These are phyloP conservation scores for Ophiostoma tasmaniense DNA, from an alignment of 2,329 filamentous ascomycete genomes.

Conservation along the genomic window DNA sequence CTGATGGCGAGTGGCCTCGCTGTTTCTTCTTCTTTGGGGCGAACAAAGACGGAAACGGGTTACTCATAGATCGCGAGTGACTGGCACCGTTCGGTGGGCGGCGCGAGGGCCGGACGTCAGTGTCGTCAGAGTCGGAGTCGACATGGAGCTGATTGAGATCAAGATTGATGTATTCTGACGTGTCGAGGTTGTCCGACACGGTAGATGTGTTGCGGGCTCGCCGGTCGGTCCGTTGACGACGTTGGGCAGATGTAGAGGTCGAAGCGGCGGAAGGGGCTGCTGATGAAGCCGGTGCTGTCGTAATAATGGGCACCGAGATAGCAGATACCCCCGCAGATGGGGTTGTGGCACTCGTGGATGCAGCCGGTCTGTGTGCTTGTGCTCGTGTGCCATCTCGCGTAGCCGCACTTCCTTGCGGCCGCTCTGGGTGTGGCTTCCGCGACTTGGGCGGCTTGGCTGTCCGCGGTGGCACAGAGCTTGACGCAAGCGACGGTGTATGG, in stretches of 20 bases:
- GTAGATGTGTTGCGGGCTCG: slow-evolving; percentile 8
- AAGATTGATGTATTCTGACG: slow-evolving; percentile 14
- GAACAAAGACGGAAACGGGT: slow-evolving; percentile 69
- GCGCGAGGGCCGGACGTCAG: slow-evolving; percentile 28
- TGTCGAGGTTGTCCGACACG: slow-evolving; percentile 1
- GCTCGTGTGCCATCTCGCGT: background rate
- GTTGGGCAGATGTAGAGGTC: background rate
- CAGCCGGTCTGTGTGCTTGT: background rate
- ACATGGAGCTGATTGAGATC: slow-evolving; percentile 21
- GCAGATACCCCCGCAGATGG: background rate
- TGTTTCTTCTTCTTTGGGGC: slow-evolving; percentile 49
- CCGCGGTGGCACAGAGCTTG: background rate
- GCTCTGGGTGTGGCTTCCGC: background rate
- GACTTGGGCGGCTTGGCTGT: background rate
- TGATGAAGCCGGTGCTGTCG: background rate
- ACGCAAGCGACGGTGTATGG: background rate
- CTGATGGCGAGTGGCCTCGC: slow-evolving; percentile 33
- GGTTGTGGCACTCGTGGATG: background rate
- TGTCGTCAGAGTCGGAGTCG: slow-evolving; percentile 34
- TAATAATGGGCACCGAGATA: background rate
- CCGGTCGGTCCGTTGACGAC: background rate
- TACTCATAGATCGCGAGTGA: slow-evolving; percentile 65
- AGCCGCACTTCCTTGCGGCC: background rate
- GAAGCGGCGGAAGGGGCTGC: background rate
- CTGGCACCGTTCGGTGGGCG: slow-evolving; percentile 23